These are phyloP conservation scores for Lyophyllum semitale DNA, from an alignment of 768 basidiomycete genomes.

Conservation along the genomic window DNA sequence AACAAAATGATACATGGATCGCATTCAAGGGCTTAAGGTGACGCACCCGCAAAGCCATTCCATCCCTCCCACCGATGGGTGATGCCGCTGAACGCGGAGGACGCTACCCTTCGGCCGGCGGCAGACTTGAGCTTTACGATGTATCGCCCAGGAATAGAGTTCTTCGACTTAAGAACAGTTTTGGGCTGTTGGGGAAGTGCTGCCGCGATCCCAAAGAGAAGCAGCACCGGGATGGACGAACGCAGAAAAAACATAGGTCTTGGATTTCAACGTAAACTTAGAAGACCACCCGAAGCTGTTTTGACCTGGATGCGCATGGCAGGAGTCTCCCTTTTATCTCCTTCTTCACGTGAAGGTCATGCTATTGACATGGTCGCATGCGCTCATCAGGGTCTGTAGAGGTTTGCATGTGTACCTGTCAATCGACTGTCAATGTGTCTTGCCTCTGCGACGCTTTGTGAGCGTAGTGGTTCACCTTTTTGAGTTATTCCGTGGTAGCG, in stretches of 20 bases:
- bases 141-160: constrained; percentile 11
- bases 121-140: constrained; percentile 19
- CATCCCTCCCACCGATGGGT: constrained; percentile 7
- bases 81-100: constrained; percentile 1
- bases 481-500: not conserved
- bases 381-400: too few species aligned
- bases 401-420: not conserved
- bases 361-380: too few species aligned
- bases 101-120: not conserved
- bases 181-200: not conserved
- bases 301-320: not conserved
- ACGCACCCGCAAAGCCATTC: constrained; percentile 13
- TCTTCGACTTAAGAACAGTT: not conserved
- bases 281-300: not conserved
- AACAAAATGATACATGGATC: not conserved
- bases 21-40: too few species aligned
- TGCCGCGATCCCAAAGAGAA: not conserved
- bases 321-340: not conserved
- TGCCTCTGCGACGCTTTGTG: not conserved
- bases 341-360: not conserved
- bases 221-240: not conserved
- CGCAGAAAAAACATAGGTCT: not conserved
- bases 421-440: not conserved
- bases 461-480: not conserved
- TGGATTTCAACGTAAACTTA: not conserved